These are phyloP conservation scores for Plasmodium vivax DNA, from an alignment of 169 alveolate species.

Conservation along the genomic window DNA sequence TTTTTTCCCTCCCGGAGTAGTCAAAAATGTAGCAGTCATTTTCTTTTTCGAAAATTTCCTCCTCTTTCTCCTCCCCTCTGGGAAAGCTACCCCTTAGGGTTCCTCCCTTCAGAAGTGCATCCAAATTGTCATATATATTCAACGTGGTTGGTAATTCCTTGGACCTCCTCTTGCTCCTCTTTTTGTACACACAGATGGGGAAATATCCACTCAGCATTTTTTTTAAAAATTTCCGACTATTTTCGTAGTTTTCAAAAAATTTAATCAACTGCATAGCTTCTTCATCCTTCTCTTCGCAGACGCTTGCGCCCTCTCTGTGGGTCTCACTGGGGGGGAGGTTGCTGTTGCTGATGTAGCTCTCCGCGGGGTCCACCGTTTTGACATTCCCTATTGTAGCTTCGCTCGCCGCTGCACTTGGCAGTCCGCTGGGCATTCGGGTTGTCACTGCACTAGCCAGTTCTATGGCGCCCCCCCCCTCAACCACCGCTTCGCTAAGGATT, in stretches of 20 bases:
- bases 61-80: not conserved
- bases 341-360: not conserved
- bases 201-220: constrained; percentile 21
- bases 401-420: not conserved
- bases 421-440: not conserved
- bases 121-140: constrained; percentile 62
- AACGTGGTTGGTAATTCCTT: constrained; percentile 44
- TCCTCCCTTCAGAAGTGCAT: constrained; percentile 9
- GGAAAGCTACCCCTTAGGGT: not conserved
- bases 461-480: not conserved
- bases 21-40: constrained; percentile 28
- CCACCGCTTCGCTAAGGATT: not conserved
- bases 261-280: constrained; percentile 7
- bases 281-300: not conserved
- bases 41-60: not conserved
- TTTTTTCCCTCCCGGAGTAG: constrained; percentile 40
- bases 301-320: not conserved
- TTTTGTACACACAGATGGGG: constrained; percentile 57
- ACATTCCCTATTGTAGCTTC: not conserved
- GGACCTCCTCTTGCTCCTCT: constrained; percentile 21
- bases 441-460: not conserved
- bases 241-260: constrained; percentile 52
- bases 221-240: constrained; percentile 26
- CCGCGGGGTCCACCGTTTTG: not conserved
- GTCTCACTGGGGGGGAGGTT: not conserved